Evolutionary conservation across 305 asterid species (phyloP).

Genomic region (Fraxinus albicans): DNA sequence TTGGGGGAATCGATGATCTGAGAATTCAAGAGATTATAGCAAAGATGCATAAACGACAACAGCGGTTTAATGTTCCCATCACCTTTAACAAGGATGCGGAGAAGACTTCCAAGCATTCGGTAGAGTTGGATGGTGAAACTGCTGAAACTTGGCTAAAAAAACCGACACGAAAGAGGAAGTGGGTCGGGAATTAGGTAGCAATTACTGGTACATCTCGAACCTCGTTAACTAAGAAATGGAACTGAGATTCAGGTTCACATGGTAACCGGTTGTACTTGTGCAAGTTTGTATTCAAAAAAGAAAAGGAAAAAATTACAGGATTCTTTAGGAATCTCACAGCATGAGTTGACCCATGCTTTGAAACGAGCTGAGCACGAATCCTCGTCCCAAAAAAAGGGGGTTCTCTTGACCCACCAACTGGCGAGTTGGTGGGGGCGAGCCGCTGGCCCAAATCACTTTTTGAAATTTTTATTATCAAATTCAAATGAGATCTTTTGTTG

Average conservation of each 20-base stretch:
- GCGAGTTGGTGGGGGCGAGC: too few relatives aligned
- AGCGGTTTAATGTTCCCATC: conserved; percentile 57
- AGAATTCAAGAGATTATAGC: conserved; percentile 51
- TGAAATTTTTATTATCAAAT: too few relatives aligned
- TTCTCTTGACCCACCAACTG: too few relatives aligned
- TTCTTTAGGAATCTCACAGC: too few relatives aligned
- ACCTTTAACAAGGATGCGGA: conserved; percentile 29
- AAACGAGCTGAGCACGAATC: too few relatives aligned
- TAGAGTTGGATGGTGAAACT: conserved; percentile 27
- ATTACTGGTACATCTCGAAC: conserved; percentile 9
- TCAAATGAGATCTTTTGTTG: too few relatives aligned
- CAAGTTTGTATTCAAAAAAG: background rate
- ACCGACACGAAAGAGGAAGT: conserved; percentile 66
- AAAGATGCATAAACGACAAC: conserved; percentile 66
- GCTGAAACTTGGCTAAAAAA: conserved; percentile 36
- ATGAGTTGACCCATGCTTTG: too few relatives aligned
- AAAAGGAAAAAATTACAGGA: too few relatives aligned
- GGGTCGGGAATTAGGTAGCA: conserved; percentile 43
- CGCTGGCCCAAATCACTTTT: too few relatives aligned
- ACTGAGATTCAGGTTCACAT: background rate
- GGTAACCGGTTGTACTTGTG: background rate
- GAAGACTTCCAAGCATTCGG: conserved; percentile 23
- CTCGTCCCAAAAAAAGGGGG: too few relatives aligned
- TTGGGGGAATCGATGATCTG: conserved; percentile 36
- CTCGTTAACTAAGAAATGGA: conserved; percentile 1